A percentile compares a stretch with the other conserved stretches of the same genome.
phyloP scores from a whole-genome alignment of 495 filamentous ascomycete species.

The Penicillium bovifimosum region DNA sequence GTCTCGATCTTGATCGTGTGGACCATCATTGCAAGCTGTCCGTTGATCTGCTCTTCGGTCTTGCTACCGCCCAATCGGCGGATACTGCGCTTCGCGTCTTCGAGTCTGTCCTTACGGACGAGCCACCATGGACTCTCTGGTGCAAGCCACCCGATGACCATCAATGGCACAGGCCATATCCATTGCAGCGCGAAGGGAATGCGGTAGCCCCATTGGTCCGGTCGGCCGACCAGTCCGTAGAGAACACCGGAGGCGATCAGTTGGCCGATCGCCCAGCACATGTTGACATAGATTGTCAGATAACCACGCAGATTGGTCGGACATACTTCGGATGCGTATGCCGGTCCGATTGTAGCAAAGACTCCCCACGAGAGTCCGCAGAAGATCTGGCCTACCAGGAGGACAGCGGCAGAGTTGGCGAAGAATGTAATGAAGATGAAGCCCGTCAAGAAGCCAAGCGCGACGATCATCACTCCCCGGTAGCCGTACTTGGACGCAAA shows the following conservation, averaged over 20 bases:
- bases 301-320: constrained; percentile 52
- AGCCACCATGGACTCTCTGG: constrained; percentile 64
- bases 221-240: constrained; percentile 37
- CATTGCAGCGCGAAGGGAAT: constrained; percentile 60
- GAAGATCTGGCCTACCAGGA: constrained; percentile 40
- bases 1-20: constrained; percentile 58
- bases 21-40: constrained; percentile 51
- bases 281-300: constrained; percentile 55
- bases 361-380: constrained; percentile 49
- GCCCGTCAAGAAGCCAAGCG: constrained; percentile 39
- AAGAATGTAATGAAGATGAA: constrained; percentile 55
- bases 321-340: constrained; percentile 60
- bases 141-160: constrained; percentile 50
- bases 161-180: constrained; percentile 58
- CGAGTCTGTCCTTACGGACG: constrained; percentile 49
- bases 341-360: constrained; percentile 51
- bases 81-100: constrained; percentile 40
- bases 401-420: constrained; percentile 33
- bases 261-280: constrained; percentile 65
- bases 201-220: constrained; percentile 42
- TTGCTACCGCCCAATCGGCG: constrained; percentile 42
- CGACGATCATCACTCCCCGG: constrained; percentile 34
- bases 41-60: constrained; percentile 41
- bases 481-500: constrained; percentile 45
- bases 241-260: constrained; percentile 52